phyloP scores from a whole-genome alignment of 2,329 filamentous ascomycete species.

The Hymenoscyphus fructigenus region DNA sequence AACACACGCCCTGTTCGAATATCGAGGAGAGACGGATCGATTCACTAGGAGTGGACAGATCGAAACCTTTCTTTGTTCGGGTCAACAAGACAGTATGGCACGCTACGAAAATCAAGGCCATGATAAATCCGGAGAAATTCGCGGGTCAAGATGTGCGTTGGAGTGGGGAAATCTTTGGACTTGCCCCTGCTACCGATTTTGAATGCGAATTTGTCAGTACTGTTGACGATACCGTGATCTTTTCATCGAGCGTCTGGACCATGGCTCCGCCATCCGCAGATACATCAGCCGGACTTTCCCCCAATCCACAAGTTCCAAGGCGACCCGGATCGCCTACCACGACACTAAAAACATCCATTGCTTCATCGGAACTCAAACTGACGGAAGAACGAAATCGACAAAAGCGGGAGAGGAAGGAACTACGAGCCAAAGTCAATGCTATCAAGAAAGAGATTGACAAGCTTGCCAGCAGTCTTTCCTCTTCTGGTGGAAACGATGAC shows the following conservation, averaged over 20 bases:
- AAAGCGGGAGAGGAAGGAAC: conserved; percentile 72
- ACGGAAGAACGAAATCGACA: conserved; percentile 67
- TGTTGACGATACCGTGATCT: conserved; percentile 63
- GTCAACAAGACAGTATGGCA: conserved; percentile 81
- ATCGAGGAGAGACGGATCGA: conserved; percentile 39
- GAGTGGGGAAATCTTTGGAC: conserved; percentile 69
- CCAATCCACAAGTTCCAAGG: conserved; percentile 57
- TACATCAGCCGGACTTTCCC: conserved; percentile 35
- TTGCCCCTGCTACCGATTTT: conserved; percentile 73
- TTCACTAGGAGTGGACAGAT: conserved; percentile 56
- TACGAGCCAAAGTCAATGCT: conserved; percentile 65
- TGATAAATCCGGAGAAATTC: conserved; percentile 39
- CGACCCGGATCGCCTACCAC: conserved; percentile 75
- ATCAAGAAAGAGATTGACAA: conserved; percentile 74
- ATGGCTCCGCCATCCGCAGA: conserved; percentile 30
- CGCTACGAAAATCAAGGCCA: conserved; percentile 66
- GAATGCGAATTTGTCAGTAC: conserved; percentile 75
- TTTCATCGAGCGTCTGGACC: conserved; percentile 64
- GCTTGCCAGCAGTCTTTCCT: conserved; percentile 63
- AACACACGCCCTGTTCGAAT: conserved; percentile 37
- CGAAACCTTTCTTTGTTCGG: conserved; percentile 75
- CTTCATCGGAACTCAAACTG: conserved; percentile 68
- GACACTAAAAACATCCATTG: conserved; percentile 74
- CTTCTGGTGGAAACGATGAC: conserved; percentile 72
- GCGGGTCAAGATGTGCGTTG: conserved; percentile 55